phyloP scores from a whole-genome alignment of 495 filamentous ascomycete species.

The Hypoxylon crocopeplum region DNA sequence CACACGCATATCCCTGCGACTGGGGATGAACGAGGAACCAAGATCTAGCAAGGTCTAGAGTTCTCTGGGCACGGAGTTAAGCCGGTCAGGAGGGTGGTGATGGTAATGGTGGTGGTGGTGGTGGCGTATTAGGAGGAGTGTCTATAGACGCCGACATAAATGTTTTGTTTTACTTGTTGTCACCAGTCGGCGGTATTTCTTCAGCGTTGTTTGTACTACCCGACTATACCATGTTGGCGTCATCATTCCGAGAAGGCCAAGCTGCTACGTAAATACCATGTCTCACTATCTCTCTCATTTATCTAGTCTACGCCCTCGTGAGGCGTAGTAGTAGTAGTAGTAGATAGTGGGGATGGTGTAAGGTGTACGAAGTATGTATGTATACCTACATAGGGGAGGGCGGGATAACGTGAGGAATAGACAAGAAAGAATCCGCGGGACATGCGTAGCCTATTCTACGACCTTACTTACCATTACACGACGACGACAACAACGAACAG shows the following conservation, averaged over 20 bases:
- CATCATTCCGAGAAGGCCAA: too few relatives aligned
- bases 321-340: too few relatives aligned
- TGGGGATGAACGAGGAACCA: conserved; percentile 33
- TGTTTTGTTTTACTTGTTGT: conserved; percentile 10
- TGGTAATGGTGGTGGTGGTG: neutral
- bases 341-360: too few relatives aligned
- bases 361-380: neutral
- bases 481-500: neutral
- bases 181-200: conserved; percentile 13
- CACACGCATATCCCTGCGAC: conserved; percentile 15
- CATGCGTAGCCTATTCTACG: too few relatives aligned
- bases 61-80: conserved; percentile 24
- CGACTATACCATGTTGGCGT: too few relatives aligned
- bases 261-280: neutral
- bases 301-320: neutral
- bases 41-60: conserved; percentile 29
- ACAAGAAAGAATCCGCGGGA: too few relatives aligned
- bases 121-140: neutral
- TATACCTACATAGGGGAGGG: neutral
- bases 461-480: too few relatives aligned
- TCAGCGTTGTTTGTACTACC: too few relatives aligned
- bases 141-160: too few relatives aligned
- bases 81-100: conserved; percentile 1
- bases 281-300: too few relatives aligned
- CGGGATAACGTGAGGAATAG: too few relatives aligned